Base-by-base conservation (phyloP, 345 rosid species). In the Schrenkiella parvula region DNA sequence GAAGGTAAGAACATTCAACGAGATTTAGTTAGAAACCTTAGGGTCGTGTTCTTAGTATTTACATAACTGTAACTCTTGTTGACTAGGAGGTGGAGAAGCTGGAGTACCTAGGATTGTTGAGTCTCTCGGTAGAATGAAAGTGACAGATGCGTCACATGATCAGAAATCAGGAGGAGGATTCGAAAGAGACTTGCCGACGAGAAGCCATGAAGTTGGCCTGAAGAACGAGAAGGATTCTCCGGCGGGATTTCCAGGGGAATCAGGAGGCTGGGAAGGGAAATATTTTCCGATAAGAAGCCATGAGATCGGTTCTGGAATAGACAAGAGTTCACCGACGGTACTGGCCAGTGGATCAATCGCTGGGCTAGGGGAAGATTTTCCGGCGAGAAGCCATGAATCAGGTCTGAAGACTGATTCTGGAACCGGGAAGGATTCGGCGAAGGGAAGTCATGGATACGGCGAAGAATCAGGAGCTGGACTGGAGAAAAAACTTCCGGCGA, bases 121-220 rank as follows among this genome's bases (percentile, higher is more conserved):
- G 10, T 80, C 85, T 19, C 46, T 87, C 0, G 84, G 73, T 17
- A 81, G 60, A 59, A 76, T 81, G 85, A 73, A 58, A 35, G 56
- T 83, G 65, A 11, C 52, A 0, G 83, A 64, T 19, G 82, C 76
- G 14, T 38, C 62, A 35, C 38, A 38, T 32, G 37, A 11, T 60
- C 25, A 35, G 18, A 70, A n/a, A 63, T 46, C 75, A 46, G 60
- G 70, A 34, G 50, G 4, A 31, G 74, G 32, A 0, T 46, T 62
- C 0, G 75, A 37, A n/a, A 70, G 39, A 25, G 66, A 62, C 4
- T 32, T 42, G 0, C 31, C 58, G 58, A 32, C n/a, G 11, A 75
- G 55, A 61, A 68, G 65, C 65, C 37, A 62, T 9, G 76, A 26
- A 5, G 48, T 18, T 35, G 58, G 25, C 26, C 50, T 8, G 46